These are phyloP conservation scores for Pleurotus salmoneostramineus DNA, from an alignment of 768 basidiomycete species.

Conservation along the genomic window DNA sequence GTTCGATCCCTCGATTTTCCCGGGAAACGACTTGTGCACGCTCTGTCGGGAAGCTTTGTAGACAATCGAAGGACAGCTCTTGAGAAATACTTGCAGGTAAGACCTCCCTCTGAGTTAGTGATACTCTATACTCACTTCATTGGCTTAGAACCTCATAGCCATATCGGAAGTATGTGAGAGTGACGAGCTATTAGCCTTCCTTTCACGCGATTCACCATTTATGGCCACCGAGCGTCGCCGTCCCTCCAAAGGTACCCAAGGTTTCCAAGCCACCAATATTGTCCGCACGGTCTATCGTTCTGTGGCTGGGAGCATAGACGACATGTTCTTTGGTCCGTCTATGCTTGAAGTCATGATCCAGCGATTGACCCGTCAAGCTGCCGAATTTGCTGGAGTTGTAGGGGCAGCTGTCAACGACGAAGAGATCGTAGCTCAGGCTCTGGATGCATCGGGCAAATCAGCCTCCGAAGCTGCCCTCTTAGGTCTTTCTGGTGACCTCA, in stretches of 20 bases:
- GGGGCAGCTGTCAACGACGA: slow-evolving; percentile 79
- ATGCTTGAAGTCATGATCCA: slow-evolving; percentile 96
- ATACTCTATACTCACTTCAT: background rate
- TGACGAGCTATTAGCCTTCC: slow-evolving; percentile 76
- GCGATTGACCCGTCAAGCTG: slow-evolving; percentile 84
- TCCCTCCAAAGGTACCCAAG: slow-evolving; percentile 31
- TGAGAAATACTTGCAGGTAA: slow-evolving; percentile 89
- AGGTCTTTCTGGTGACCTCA: slow-evolving; percentile 73
- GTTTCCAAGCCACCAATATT: slow-evolving; percentile 68
- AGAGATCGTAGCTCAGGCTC: slow-evolving; percentile 76
- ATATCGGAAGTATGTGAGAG: slow-evolving; percentile 79
- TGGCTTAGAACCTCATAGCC: slow-evolving; percentile 60
- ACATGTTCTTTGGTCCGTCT: slow-evolving; percentile 94
- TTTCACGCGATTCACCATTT: slow-evolving; percentile 86
- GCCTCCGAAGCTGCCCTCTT: slow-evolving; percentile 67
- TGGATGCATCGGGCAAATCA: slow-evolving; percentile 64
- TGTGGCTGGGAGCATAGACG: slow-evolving; percentile 93
- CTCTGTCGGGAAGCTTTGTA: slow-evolving; percentile 84
- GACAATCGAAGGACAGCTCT: slow-evolving; percentile 75
- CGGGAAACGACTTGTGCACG: slow-evolving; percentile 85
- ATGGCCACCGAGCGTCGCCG: slow-evolving; percentile 48
- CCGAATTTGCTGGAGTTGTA: slow-evolving; percentile 81
- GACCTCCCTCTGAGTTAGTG: slow-evolving; percentile 12
- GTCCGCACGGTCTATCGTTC: slow-evolving; percentile 88
- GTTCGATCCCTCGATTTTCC: slow-evolving; percentile 84